Base-by-base conservation (phyloP, 345 rosid species). In the Gossypium mustelinum region DNA sequence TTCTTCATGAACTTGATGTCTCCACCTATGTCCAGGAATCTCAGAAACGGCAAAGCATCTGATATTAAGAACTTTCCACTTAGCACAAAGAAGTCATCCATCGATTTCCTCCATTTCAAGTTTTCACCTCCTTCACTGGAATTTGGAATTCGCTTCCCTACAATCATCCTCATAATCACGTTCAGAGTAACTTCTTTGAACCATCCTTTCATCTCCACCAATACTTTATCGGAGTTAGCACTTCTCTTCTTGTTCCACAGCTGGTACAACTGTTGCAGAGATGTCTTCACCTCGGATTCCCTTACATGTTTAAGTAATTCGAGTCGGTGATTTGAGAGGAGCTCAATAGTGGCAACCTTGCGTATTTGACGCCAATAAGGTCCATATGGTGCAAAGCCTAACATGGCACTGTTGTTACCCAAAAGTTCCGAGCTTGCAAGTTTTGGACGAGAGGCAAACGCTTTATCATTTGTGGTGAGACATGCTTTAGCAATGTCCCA, bases 141-240 rank as follows among this genome's bases (percentile, higher is more conserved):
- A 54, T 7, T 62, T 34, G 1, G 41, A 39, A 11, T 47, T 17
- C 79, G 62, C 47, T 81, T 79, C 29, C 87, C 85, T 0, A 10
- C 76, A 0, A 84, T 14, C 11, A 78, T 65, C 72, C 68, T 76
- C 0, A 81, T 44, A 48, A 81, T 79, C 55, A 83, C 66, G 25
- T 87, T 87, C 0, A 79, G 9, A 0, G 81, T 13, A 43, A 78
- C 11, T n/a, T 68, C 70, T 18, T 58, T 60, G 1, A 87, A 78
- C 90, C 85, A 82, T 16, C 50, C 52, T 51, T 66, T 81, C 88
- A 84, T 76, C 10, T 86, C 86, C 45, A 83, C 76, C 56, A 59
- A 24, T 11, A 54, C 77, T 9, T 27, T 29, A 20, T 48, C 59
- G 41, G 41, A 6, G 70, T 41, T 0, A 5, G 10, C 2, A 9